Conservation (phyloP, 352 stramenopile species). For the Phytophthora pseudosyringae region DNA sequence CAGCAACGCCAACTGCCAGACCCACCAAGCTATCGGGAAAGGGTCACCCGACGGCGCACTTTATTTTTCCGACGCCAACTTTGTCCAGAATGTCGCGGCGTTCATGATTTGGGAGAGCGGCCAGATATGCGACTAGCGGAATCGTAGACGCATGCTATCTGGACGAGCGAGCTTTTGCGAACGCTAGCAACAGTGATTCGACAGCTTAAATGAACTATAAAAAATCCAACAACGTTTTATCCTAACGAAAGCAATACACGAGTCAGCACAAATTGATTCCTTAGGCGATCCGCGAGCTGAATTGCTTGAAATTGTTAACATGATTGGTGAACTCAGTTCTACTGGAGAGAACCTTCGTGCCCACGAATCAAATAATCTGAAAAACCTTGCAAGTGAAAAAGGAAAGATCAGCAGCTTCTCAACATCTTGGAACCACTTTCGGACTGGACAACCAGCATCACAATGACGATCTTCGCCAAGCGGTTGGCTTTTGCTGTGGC, state of each 20-base stretch:
- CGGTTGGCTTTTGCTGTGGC: not conserved
- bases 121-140: conserved; percentile 10
- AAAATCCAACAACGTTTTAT: no score
- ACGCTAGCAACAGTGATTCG: not conserved
- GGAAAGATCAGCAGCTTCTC: not conserved
- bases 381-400: not conserved
- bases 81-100: conserved; percentile 2
- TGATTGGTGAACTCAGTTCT: not conserved
- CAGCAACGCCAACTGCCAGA: conserved; percentile 11
- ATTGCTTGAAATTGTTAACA: not conserved
- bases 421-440: not conserved
- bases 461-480: conserved; percentile 1
- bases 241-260: no score
- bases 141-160: conserved; percentile 6
- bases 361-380: not conserved
- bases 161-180: not conserved
- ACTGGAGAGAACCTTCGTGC: not conserved
- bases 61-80: conserved; percentile 20
- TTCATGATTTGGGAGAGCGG: conserved; percentile 26
- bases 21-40: conserved; percentile 11
- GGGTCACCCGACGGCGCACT: conserved; percentile 13
- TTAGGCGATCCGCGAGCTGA: no score
- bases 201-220: not conserved
- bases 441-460: not conserved
- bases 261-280: no score